A percentile compares a stretch with the other conserved stretches of the same genome.
Conservation (phyloP, 768 basidiomycete genomes). For the Phylloporus sp. region DNA sequence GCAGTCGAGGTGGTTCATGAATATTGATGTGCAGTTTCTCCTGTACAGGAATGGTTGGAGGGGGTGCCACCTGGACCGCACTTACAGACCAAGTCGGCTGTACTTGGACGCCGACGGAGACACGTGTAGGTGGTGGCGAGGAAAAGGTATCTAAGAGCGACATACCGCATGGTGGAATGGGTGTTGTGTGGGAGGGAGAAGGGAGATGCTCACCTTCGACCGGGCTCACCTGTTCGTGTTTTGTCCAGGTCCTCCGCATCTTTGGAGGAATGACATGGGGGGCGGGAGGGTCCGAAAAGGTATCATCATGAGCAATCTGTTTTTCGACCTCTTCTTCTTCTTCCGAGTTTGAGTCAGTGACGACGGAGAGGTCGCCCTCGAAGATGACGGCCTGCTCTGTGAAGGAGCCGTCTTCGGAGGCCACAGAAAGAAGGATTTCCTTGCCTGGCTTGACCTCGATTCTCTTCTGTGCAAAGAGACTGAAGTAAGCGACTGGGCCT, state of each 20-base stretch:
- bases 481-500: conserved; percentile 48
- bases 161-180: conserved; percentile 28
- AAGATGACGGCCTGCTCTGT: conserved; percentile 57
- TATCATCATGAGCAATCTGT: conserved; percentile 40
- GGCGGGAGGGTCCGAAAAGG: conserved; percentile 29
- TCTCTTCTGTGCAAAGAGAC: conserved; percentile 63
- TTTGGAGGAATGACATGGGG: conserved; percentile 53
- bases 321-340: conserved; percentile 41
- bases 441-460: conserved; percentile 70
- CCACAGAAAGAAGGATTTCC: conserved; percentile 61
- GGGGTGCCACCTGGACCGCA: conserved; percentile 35
- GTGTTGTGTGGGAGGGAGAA: neutral
- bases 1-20: conserved; percentile 4
- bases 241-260: conserved; percentile 61
- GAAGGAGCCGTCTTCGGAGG: conserved; percentile 48
- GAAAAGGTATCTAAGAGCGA: conserved; percentile 26
- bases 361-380: conserved; percentile 43
- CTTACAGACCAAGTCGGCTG: conserved; percentile 34
- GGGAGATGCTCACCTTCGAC: conserved; percentile 34
- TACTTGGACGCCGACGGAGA: conserved; percentile 46
- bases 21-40: conserved; percentile 1
- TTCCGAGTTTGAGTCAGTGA: conserved; percentile 30
- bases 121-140: conserved; percentile 25
- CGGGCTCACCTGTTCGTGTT: conserved; percentile 41
- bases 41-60: conserved; percentile 15